Percentiles rank a stretch among this genome's conserved stretches.
These are phyloP conservation scores for Capsicum rhomboideum DNA, from an alignment of 257 asterid species.

Conservation along the genomic window DNA sequence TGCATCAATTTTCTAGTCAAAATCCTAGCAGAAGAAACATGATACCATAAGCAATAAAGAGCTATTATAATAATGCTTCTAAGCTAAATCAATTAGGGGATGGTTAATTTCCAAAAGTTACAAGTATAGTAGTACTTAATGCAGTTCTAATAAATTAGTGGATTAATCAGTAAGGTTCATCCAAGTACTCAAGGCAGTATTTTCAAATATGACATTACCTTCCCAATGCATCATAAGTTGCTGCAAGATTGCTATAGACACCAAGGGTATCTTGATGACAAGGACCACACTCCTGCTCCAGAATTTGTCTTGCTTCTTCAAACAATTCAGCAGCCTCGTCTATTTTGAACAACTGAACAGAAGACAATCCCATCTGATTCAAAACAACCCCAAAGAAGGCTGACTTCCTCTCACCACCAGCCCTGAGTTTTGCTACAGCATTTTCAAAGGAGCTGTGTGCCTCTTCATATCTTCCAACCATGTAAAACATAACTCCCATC, in stretches of 20 bases:
- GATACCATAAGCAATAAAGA: neutral
- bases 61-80: neutral
- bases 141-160: neutral
- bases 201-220: constrained; percentile 47
- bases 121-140: neutral
- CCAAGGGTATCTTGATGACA: constrained; percentile 97
- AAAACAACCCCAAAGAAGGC: constrained; percentile 92
- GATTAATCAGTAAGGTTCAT: neutral
- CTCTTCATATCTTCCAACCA: constrained; percentile 85
- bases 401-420: constrained; percentile 89
- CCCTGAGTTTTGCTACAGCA: constrained; percentile 77
- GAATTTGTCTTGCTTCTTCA: constrained; percentile 92
- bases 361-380: constrained; percentile 98
- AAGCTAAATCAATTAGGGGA: neutral
- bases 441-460: constrained; percentile 71
- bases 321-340: constrained; percentile 97
- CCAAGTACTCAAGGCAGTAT: neutral
- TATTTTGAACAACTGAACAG: constrained; percentile 85
- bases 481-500: constrained; percentile 88
- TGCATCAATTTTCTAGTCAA: neutral
- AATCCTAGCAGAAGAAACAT: neutral
- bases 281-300: constrained; percentile 88
- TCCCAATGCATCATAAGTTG: constrained; percentile 98
- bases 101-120: neutral
- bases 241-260: constrained; percentile 95